Base-by-base conservation (phyloP, 2,329 filamentous ascomycete genomes). In the Metarhizium sp. region DNA sequence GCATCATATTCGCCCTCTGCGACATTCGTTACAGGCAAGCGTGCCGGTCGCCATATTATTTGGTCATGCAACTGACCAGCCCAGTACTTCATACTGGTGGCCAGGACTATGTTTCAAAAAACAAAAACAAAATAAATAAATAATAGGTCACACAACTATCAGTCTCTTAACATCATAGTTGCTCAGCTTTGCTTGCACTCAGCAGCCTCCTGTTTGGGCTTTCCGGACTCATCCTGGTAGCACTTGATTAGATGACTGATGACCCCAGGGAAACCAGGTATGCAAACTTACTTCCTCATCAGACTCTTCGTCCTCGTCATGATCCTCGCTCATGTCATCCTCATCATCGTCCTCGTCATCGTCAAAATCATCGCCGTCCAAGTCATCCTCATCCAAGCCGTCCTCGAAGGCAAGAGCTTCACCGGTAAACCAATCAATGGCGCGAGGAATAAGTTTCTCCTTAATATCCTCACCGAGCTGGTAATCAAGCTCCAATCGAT, bases 391-490 rank as follows among this genome's bases (percentile, higher is more conserved):
- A 43, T 92, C 88, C 58, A 96, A 74, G 8, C 56, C 56, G 71
- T 96, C 92, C 79, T 99, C 94, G 65, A 90, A 99, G 64, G 94
- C 92, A 60, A 99, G 85, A 63, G 94, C 94, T 77, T 99, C 94
- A 57, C 94, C 94, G 53, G 94, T 99, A 73, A 99, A 99, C 94
- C 94, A 99, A 75, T 99, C 94, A 66, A 99, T 94, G 56, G 95
- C 94, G 64, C 92, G 91, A 61, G 94, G 94, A 64, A 99, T 99
- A 62, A 99, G 82, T 79, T 99, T 99, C 82, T 99, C 94, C 79
- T 99, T 99, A 77, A 99, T 96, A 70, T 99, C 94, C 78, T 99
- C 94, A 62, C 94, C 94, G 48, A 99, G 85, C 76, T 97, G 92
- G 74, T 97, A 99, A 76, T 99, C 94, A 53, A 99, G 86, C 78